phyloP scores from a whole-genome alignment of 73 alveolate genomes.

The Diophrys appendiculata region DNA sequence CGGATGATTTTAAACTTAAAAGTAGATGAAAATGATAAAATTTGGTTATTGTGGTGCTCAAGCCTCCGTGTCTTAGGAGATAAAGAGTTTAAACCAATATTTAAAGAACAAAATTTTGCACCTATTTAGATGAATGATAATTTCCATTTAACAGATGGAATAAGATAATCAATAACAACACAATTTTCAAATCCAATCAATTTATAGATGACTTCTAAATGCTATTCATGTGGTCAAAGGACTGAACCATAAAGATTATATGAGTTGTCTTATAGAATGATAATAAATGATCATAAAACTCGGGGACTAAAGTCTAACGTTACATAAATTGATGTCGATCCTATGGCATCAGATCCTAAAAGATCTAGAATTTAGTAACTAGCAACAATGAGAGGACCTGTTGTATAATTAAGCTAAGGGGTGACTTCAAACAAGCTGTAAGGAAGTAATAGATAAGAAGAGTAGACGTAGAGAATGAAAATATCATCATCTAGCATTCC shows the following conservation, averaged over 20 bases:
- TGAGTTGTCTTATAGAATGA: conserved; percentile 51
- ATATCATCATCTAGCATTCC: conserved; percentile 50
- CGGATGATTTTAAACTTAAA: conserved; percentile 87
- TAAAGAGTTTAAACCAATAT: not conserved
- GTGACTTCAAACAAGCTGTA: conserved; percentile 13
- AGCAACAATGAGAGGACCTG: conserved; percentile 39
- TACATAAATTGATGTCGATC: conserved; percentile 36
- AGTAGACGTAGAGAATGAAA: not conserved
- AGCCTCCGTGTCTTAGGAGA: conserved; percentile 61
- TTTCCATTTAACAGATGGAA: not conserved
- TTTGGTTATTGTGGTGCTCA: conserved; percentile 88
- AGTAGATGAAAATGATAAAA: conserved; percentile 70
- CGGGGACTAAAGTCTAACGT: conserved; percentile 55
- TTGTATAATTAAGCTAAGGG: not conserved
- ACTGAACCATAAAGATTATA: conserved; percentile 62
- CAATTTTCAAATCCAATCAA: conserved; percentile 46
- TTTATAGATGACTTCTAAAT: conserved; percentile 43
- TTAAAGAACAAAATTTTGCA: not conserved
- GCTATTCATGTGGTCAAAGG: conserved; percentile 64
- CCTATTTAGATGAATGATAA: not conserved
- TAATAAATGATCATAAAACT: conserved; percentile 64
- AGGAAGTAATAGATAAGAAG: conserved; percentile 1
- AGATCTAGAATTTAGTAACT: conserved; percentile 38
- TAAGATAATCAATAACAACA: not conserved
- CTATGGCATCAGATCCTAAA: conserved; percentile 57